Evolutionary conservation across 192 early-diverging fungal species (phyloP).

Genomic region (Backusella australiensis): DNA sequence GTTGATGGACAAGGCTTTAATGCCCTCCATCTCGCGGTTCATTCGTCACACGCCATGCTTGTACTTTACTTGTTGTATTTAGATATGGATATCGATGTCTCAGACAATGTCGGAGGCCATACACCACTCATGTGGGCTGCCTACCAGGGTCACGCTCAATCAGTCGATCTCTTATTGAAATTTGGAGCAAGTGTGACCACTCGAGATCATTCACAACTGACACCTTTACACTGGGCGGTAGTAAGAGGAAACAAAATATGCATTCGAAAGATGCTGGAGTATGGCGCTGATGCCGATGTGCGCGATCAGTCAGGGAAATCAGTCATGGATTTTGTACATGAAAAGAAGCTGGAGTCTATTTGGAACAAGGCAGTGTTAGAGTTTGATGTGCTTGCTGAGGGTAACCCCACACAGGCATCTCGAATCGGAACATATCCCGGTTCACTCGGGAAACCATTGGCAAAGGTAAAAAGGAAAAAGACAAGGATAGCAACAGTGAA

Average conservation of each 20-base stretch:
- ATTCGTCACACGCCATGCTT: slow-evolving; percentile 77
- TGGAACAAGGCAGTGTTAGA: slow-evolving; percentile 52
- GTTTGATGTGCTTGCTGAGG: slow-evolving; percentile 44
- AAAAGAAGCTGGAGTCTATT: slow-evolving; percentile 41
- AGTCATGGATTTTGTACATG: slow-evolving; percentile 78
- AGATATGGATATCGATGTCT: slow-evolving; percentile 69
- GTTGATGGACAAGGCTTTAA: slow-evolving; percentile 89
- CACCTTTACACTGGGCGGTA: slow-evolving; percentile 91
- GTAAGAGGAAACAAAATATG: slow-evolving; percentile 54
- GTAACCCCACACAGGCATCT: slow-evolving; percentile 28
- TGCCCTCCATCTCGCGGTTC: slow-evolving; percentile 84
- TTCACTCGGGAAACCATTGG: slow-evolving; percentile 1
- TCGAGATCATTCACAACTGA: slow-evolving; percentile 70
- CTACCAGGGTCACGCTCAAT: slow-evolving; percentile 78
- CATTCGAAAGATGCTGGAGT: slow-evolving; percentile 68
- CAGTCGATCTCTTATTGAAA: slow-evolving; percentile 67
- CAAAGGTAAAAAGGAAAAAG: slow-evolving; percentile 9
- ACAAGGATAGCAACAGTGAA: not conserved
- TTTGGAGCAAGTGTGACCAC: slow-evolving; percentile 68
- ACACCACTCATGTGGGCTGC: slow-evolving; percentile 96
- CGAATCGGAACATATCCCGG: slow-evolving; percentile 19
- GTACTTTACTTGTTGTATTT: slow-evolving; percentile 70
- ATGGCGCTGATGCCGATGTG: slow-evolving; percentile 63
- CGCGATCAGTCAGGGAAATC: slow-evolving; percentile 78
- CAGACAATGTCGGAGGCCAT: slow-evolving; percentile 74